These are phyloP conservation scores for Castanea sativa DNA, from an alignment of 306 rosid genomes.

Conservation along the genomic window DNA sequence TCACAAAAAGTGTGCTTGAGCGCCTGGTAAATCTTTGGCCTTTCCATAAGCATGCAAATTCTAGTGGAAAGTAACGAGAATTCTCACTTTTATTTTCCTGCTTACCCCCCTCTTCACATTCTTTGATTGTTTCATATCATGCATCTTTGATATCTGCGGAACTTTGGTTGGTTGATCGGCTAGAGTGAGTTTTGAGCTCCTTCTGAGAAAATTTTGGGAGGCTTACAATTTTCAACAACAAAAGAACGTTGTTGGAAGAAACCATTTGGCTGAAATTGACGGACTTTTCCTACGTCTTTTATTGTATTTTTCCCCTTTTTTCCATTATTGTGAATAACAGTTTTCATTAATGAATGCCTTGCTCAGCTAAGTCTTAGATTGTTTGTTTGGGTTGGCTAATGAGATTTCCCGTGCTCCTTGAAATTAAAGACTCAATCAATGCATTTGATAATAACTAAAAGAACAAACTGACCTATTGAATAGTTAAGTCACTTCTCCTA, in stretches of 20 bases:
- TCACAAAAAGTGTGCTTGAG: slow-evolving; percentile 88
- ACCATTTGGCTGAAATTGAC: neutral
- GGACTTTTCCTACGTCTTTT: neutral
- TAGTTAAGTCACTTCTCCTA: neutral
- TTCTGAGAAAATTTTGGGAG: slow-evolving; percentile 14
- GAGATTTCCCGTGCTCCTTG: neutral
- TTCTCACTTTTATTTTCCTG: neutral
- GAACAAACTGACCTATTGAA: neutral
- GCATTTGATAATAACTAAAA: neutral
- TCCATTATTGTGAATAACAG: neutral
- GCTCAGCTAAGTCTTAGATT: neutral
- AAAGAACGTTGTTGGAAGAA: slow-evolving; percentile 19
- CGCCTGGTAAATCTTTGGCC: slow-evolving; percentile 97
- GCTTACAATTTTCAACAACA: slow-evolving; percentile 1
- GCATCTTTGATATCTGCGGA: neutral
- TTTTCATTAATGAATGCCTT: neutral
- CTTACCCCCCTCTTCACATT: neutral
- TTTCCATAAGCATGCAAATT: slow-evolving; percentile 60
- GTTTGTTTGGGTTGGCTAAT: neutral
- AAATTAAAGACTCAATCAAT: neutral
- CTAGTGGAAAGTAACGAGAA: slow-evolving; percentile 45
- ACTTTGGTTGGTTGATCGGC: slow-evolving; percentile 22
- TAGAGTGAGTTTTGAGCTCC: slow-evolving; percentile 30
- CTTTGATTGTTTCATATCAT: neutral
- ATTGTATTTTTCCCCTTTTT: neutral